A percentile compares a stretch with the other conserved stretches of the same genome.
Evolutionary conservation across 352 stramenopile species (phyloP).

Genomic region (Phytophthora idaei): DNA sequence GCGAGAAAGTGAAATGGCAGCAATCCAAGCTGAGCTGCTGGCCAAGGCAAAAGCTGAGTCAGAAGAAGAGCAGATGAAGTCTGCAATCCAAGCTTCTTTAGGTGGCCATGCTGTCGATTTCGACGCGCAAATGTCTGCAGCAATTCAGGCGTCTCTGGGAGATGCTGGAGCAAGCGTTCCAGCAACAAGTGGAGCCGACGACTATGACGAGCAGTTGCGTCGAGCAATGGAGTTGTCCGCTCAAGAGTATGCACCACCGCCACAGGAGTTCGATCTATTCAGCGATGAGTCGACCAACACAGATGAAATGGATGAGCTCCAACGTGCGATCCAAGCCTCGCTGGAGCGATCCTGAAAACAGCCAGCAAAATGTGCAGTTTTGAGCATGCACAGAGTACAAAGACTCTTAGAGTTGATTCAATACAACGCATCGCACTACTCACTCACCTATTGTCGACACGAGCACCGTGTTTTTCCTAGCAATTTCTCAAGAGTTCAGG

Average conservation of each 20-base stretch:
- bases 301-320: constrained; percentile 81
- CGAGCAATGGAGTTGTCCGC: constrained; percentile 65
- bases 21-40: constrained; percentile 75
- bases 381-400: constrained; percentile 16
- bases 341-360: constrained; percentile 50
- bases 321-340: constrained; percentile 83
- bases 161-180: constrained; percentile 9
- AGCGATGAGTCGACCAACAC: constrained; percentile 31
- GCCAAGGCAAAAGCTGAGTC: constrained; percentile 70
- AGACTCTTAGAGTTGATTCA: constrained; percentile 28
- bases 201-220: constrained; percentile 71
- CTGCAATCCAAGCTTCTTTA: constrained; percentile 73
- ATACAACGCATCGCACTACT: constrained; percentile 25
- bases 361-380: constrained; percentile 14
- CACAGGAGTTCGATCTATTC: constrained; percentile 25
- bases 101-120: constrained; percentile 33
- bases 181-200: constrained; percentile 10
- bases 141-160: constrained; percentile 70
- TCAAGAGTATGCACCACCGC: constrained; percentile 48
- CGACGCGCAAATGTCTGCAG: constrained; percentile 62
- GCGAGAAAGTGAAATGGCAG: constrained; percentile 74
- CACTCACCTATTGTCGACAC: constrained; percentile 17
- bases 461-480: neutral
- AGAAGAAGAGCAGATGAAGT: constrained; percentile 77
- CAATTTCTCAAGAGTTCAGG: neutral